A percentile compares a stretch with the other conserved stretches of the same genome.
Evolutionary conservation across 2,329 filamentous ascomycete genomes (phyloP).

Genomic region (Tolypocladium tundrense): DNA sequence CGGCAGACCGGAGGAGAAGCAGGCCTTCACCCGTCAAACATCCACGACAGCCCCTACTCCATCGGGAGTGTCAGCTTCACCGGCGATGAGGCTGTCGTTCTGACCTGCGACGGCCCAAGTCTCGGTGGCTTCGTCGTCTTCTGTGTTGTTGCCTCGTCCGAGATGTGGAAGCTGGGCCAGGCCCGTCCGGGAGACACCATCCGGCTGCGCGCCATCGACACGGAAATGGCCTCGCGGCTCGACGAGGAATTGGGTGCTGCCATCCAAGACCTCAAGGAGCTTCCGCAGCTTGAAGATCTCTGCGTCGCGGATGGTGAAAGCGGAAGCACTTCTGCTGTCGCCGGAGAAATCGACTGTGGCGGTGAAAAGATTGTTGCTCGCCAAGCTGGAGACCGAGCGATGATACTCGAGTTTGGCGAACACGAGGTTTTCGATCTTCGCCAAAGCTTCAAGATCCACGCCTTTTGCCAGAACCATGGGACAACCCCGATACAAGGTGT

Average conservation of each 20-base stretch:
- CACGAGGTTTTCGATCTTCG: slow-evolving; percentile 18
- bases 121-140: slow-evolving; percentile 30
- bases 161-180: slow-evolving; percentile 32
- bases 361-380: slow-evolving; percentile 10
- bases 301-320: neutral
- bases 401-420: slow-evolving; percentile 23
- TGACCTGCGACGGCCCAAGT: slow-evolving; percentile 28
- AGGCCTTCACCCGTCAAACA: slow-evolving; percentile 30
- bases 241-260: slow-evolving; percentile 10
- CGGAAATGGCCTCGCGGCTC: slow-evolving; percentile 13
- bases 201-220: slow-evolving; percentile 18
- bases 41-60: slow-evolving; percentile 28
- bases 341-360: slow-evolving; percentile 6
- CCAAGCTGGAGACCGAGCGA: slow-evolving; percentile 22
- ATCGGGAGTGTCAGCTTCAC: slow-evolving; percentile 32
- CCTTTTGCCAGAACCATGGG: slow-evolving; percentile 21
- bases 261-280: slow-evolving; percentile 10
- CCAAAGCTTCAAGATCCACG: slow-evolving; percentile 21
- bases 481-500: slow-evolving; percentile 16
- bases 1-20: slow-evolving; percentile 25
- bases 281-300: neutral
- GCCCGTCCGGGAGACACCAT: slow-evolving; percentile 26
- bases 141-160: slow-evolving; percentile 24
- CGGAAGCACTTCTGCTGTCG: neutral
- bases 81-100: slow-evolving; percentile 28